Evolutionary conservation across 768 basidiomycete genomes (phyloP).

Genomic region (Pleurotus eryngii): DNA sequence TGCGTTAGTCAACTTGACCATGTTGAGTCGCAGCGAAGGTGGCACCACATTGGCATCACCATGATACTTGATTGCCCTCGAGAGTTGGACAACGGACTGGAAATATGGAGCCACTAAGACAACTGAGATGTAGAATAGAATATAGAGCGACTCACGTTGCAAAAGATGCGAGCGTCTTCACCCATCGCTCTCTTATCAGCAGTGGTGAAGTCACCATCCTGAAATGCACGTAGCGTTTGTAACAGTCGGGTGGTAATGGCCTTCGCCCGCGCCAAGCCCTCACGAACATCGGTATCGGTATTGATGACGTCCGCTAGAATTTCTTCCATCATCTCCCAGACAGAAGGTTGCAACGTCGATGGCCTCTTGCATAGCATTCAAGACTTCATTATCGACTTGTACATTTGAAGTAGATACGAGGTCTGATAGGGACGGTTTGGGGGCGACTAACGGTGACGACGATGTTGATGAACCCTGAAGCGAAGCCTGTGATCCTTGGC

Average conservation of each 20-base stretch:
- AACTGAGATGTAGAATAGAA: background rate
- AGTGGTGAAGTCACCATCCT: constrained; percentile 45
- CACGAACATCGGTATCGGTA: constrained; percentile 41
- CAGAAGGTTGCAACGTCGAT: constrained; percentile 72
- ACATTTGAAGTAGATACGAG: constrained; percentile 53
- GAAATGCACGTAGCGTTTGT: constrained; percentile 53
- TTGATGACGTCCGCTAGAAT: constrained; percentile 49
- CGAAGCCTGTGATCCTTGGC: constrained; percentile 39
- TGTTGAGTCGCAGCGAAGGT: constrained; percentile 60
- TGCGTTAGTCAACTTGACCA: constrained; percentile 74
- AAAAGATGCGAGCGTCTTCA: constrained; percentile 76
- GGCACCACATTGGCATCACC: constrained; percentile 53
- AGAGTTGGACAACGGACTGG: constrained; percentile 74
- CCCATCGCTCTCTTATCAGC: constrained; percentile 61
- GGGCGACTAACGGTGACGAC: constrained; percentile 35
- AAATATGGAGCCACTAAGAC: background rate
- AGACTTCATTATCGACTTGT: constrained; percentile 72
- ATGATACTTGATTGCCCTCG: constrained; percentile 66
- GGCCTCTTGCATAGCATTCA: constrained; percentile 75
- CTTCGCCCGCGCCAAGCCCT: constrained; percentile 59
- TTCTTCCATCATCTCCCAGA: constrained; percentile 81
- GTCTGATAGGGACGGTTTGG: constrained; percentile 39
- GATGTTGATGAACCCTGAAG: constrained; percentile 28
- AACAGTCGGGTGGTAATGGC: constrained; percentile 61
- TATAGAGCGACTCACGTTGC: constrained; percentile 55